Base-by-base conservation (phyloP, 2,329 filamentous ascomycete genomes). In the Sphaerostilbella broomeana region DNA sequence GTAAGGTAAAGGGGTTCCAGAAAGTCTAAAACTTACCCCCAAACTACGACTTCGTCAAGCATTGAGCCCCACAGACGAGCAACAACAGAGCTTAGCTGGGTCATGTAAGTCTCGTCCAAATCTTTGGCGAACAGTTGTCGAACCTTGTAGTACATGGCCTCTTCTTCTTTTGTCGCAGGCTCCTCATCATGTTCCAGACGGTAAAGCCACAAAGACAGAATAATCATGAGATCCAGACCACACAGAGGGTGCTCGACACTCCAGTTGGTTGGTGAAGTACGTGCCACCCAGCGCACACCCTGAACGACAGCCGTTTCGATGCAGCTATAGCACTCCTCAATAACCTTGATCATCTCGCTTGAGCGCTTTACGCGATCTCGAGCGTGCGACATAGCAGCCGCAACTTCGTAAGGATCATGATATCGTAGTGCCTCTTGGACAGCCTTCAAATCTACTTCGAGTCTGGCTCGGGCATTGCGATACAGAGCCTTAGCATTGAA, bases 131-230 rank as follows among this genome's bases (percentile, higher is more conserved):
- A 94, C 53, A 97, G 72, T 61, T 81, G 81, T 51, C 88, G 84
- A 46, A 97, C 75, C 69, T 94, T 94, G 70, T 89, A 85, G 65
- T 94, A 94, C 86, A 94, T 94, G 63, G 71, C 74, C 53, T 84
- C 66, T 64, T 95, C 87, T 56, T 94, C 87, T 51, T 85, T 82
- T 20, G 80, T 86, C 22, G 86, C 84, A 18, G 83, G 81, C 69
- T 97, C 90, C 50, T 94, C 89, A 70, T 98, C 92, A 69, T 97
- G 89, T 83, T 98, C 92, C 72, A 98, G 83, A 68, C 89, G 88
- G 72, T 95, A 97, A 55, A 98, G 82, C 92, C 92, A 98, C 51
- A 97, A 73, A 56, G 87, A 95, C 53, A 98, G 81, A 53, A 95
- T 92, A 61, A 97, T 92, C 79, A 98, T 95, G 51, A 97, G 75